These are phyloP conservation scores for Raddia guianensis DNA, from an alignment of 176 grass and related monocot species.

Conservation along the genomic window DNA sequence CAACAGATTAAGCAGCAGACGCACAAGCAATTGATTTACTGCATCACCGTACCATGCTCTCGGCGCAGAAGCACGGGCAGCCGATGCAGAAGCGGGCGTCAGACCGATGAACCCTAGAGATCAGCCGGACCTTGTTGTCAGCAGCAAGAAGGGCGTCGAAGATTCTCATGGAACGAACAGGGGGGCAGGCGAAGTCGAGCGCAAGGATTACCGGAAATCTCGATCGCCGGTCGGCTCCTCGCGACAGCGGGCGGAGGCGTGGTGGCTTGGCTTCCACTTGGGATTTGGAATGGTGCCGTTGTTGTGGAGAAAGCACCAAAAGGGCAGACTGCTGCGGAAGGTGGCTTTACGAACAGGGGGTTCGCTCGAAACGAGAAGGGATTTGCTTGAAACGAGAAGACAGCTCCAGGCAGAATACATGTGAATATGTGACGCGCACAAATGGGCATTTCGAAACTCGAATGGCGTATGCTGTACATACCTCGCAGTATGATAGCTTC, in stretches of 20 bases:
- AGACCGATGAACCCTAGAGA: conserved; percentile 24
- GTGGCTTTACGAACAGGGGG: too few relatives aligned
- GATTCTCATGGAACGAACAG: neutral
- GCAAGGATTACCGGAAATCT: neutral
- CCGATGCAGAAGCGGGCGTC: neutral
- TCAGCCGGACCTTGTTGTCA: neutral
- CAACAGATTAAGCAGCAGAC: neutral
- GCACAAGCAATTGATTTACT: neutral
- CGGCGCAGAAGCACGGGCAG: neutral
- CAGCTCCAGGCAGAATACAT: neutral
- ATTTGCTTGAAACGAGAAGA: neutral
- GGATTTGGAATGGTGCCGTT: too few relatives aligned
- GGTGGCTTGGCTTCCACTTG: neutral
- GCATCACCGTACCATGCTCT: conserved; percentile 29
- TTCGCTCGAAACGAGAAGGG: too few relatives aligned
- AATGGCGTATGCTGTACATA: too few relatives aligned
- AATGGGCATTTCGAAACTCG: too few relatives aligned
- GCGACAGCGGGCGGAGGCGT: neutral
- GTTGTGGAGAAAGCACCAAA: too few relatives aligned
- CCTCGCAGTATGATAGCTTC: too few relatives aligned
- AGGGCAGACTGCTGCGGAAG: neutral
- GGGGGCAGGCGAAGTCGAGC: conserved; percentile 13
- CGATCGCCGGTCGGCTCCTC: neutral
- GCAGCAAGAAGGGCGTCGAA: neutral
- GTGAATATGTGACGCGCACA: too few relatives aligned